These are phyloP conservation scores for Paramarasmius palmivorus DNA, from an alignment of 1,284 basidiomycete species.

Conservation along the genomic window DNA sequence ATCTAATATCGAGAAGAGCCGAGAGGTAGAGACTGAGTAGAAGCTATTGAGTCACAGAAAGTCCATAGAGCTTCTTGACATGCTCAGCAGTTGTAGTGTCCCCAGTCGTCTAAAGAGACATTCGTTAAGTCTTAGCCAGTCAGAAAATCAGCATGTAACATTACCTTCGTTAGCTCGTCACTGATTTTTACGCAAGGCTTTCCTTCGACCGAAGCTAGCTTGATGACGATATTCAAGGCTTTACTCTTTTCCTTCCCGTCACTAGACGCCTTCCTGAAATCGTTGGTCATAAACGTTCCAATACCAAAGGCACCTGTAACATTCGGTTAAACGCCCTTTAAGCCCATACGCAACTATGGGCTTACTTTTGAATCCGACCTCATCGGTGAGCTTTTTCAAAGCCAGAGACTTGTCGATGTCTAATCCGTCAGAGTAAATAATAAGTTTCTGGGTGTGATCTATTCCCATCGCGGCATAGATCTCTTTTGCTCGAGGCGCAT, in stretches of 20 bases:
- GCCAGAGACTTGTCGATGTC: constrained; percentile 70
- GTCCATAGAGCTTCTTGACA: too few relatives aligned
- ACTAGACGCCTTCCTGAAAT: constrained; percentile 66
- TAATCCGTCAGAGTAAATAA: constrained; percentile 85
- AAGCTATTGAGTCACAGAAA: too few relatives aligned
- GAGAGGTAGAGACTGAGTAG: too few relatives aligned
- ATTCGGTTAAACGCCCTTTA: neutral
- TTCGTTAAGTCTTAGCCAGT: too few relatives aligned
- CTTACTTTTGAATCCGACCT: constrained; percentile 74
- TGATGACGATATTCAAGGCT: constrained; percentile 92
- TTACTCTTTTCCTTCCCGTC: constrained; percentile 65
- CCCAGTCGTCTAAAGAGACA: too few relatives aligned
- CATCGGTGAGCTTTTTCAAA: constrained; percentile 72
- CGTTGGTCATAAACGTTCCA: constrained; percentile 90
- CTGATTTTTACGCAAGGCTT: constrained; percentile 88
- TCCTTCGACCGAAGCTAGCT: constrained; percentile 74
- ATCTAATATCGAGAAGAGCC: too few relatives aligned
- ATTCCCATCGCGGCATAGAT: constrained; percentile 71
- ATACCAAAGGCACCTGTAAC: constrained; percentile 81
- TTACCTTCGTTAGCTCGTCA: constrained; percentile 85
- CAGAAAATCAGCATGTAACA: too few relatives aligned
- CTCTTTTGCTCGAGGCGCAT: constrained; percentile 70
- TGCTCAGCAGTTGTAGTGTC: too few relatives aligned
- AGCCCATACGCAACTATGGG: neutral
- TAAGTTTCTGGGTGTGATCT: constrained; percentile 63